These are phyloP conservation scores for Triticum timopheevii DNA, from an alignment of 176 grass and related monocot species.

Conservation along the genomic window DNA sequence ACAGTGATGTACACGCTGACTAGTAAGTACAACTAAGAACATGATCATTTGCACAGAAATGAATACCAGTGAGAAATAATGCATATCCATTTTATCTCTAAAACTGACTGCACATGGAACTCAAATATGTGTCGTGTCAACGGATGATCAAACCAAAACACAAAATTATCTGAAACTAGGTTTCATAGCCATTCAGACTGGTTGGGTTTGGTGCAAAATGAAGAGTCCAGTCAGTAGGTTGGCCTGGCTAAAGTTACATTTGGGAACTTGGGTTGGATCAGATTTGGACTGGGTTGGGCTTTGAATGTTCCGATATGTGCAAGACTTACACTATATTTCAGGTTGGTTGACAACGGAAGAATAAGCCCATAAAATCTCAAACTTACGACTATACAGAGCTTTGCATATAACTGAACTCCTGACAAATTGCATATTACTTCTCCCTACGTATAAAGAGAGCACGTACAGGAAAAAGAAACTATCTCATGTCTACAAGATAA, in stretches of 20 bases:
- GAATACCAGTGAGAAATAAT: not conserved
- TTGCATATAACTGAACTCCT: not conserved
- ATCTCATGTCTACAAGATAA: not conserved
- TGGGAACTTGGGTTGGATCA: not conserved
- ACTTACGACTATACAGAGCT: not conserved
- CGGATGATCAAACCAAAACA: not conserved
- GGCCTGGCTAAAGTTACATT: slow-evolving; percentile 1
- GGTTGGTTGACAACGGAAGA: not conserved
- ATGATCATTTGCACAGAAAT: slow-evolving; percentile 12
- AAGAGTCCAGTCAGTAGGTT: not conserved
- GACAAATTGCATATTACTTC: not conserved
- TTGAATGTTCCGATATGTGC: not conserved
- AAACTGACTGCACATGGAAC: not conserved
- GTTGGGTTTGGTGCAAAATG: slow-evolving; percentile 9
- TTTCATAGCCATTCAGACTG: slow-evolving; percentile 7
- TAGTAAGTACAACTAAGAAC: not conserved
- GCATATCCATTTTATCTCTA: not conserved
- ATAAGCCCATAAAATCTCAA: not conserved
- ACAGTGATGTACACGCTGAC: not conserved
- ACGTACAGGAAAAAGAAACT: not conserved
- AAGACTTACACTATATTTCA: not conserved
- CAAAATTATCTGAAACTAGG: not conserved
- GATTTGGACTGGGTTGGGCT: slow-evolving; percentile 1
- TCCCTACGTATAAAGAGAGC: not conserved
- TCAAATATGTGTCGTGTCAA: slow-evolving; percentile 1